Conservation (phyloP, 2,329 filamentous ascomycete genomes). For the Fusarium sp. region DNA sequence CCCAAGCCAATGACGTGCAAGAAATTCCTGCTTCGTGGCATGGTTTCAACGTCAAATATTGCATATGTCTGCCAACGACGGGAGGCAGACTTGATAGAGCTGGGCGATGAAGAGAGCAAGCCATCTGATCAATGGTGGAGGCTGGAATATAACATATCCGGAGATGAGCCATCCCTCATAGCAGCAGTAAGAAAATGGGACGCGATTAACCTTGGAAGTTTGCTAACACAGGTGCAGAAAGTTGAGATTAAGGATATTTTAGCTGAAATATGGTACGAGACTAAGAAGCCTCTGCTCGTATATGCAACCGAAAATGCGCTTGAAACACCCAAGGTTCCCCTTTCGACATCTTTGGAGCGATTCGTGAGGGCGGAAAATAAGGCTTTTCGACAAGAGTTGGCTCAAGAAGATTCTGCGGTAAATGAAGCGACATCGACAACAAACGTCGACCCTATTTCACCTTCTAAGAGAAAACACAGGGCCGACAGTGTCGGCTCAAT, state of each 20-base stretch:
- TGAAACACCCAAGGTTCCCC: constrained; percentile 38
- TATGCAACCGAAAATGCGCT: constrained; percentile 60
- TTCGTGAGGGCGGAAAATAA: constrained; percentile 63
- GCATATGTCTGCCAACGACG: constrained; percentile 60
- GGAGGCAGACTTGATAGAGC: constrained; percentile 54
- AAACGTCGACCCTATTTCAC: constrained; percentile 54
- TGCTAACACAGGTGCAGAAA: constrained; percentile 52
- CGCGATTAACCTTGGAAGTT: background rate
- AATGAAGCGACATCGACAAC: constrained; percentile 28
- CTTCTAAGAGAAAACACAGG: constrained; percentile 57
- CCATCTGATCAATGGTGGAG: constrained; percentile 65
- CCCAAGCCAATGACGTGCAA: constrained; percentile 53
- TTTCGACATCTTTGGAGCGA: constrained; percentile 53
- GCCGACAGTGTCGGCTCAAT: constrained; percentile 58
- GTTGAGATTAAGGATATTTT: constrained; percentile 57
- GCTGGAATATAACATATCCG: constrained; percentile 54
- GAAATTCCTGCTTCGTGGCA: constrained; percentile 61
- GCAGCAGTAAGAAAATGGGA: constrained; percentile 55
- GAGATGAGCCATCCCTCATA: constrained; percentile 53
- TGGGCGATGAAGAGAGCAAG: constrained; percentile 47
- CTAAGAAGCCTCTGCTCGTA: constrained; percentile 58
- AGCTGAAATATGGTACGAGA: constrained; percentile 57
- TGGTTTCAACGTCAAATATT: constrained; percentile 57
- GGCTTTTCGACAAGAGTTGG: constrained; percentile 60
- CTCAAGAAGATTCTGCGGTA: constrained; percentile 48